A percentile compares a stretch with the other conserved stretches of the same genome.
Evolutionary conservation across 192 early-diverging fungal genomes (phyloP).

Genomic region (Chytriomyces sp.): DNA sequence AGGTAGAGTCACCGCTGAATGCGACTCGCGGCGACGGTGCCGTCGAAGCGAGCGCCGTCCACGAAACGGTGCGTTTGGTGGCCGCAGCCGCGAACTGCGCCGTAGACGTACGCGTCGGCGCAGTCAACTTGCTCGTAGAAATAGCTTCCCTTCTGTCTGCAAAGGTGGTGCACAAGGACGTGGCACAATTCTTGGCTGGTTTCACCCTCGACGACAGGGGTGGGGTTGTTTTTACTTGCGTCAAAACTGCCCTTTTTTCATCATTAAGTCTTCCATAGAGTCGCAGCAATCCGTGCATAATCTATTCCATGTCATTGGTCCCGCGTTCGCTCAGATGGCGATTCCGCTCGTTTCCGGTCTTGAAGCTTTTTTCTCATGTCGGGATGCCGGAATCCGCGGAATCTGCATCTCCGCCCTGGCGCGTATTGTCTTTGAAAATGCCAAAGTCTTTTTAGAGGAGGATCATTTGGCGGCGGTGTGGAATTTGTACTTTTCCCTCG

Average conservation of each 20-base stretch:
- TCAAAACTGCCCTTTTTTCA: background rate
- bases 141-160: constrained; percentile 41
- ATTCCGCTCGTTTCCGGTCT: constrained; percentile 61
- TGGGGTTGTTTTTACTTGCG: background rate
- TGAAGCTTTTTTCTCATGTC: constrained; percentile 56
- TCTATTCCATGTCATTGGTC: constrained; percentile 51
- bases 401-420: constrained; percentile 58
- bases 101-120: constrained; percentile 43
- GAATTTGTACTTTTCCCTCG: constrained; percentile 60
- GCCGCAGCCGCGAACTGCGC: constrained; percentile 48
- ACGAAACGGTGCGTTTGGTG: constrained; percentile 53
- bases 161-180: constrained; percentile 37
- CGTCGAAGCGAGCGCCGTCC: constrained; percentile 41
- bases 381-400: constrained; percentile 52
- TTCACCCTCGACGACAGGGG: constrained; percentile 51
- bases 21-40: constrained; percentile 27
- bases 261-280: constrained; percentile 33
- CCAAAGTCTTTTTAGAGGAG: constrained; percentile 58
- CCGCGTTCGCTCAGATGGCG: constrained; percentile 45
- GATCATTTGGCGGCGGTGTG: constrained; percentile 61
- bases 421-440: constrained; percentile 54
- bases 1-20: no score
- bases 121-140: constrained; percentile 41
- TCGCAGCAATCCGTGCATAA: constrained; percentile 48
- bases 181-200: constrained; percentile 33